Evolutionary conservation across 177 flowering plant genomes (phyloP), one percentile per base, ranked within the genome.

Genomic region (Tripterygium wilfordii): DNA sequence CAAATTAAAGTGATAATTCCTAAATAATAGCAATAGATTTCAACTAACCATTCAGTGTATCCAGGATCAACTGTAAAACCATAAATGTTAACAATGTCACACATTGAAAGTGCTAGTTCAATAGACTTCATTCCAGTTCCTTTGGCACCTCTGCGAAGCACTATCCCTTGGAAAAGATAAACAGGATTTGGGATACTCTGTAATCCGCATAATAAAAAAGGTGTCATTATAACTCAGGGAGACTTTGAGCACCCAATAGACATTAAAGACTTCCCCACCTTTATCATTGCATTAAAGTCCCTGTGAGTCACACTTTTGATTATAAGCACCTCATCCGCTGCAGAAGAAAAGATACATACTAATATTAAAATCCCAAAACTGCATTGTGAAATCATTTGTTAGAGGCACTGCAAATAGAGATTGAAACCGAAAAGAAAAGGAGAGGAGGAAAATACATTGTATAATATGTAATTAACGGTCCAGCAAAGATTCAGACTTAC

Each of bases 61-160:
- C 99, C 96, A 36, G 98, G 98, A 69, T 91, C 98, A 51, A 91
- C 98, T 2, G 98, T 92, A 66, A 92, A 92, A 54, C 98, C 97
- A 74, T 92, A 92, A 42, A 92, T 89, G 62, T 92, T 85, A 48
- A 92, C 97, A 69, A 83, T 76, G 64, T 92, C 98, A 44, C 97
- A 92, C 94, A 92, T 84, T 33, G 97, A 92, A 42, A 89, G 94
- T 30, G 98, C 98, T 17, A 92, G 70, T 61, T 92, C 98, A 36
- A 92, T 70, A 57, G 98, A 81, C 68, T 92, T 92, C 96, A 89
- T 89, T 69, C 98, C 98, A 60, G 98, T 92, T 69, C 98, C 98
- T 74, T 92, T 89, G 50, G 98, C 98, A 56, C 98, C 98, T 76
- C 96, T 72, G n/a, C 98, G 77, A 8, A 92, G 65, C 17, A 92